Evolutionary conservation across 164 flowering plant genomes (phyloP), one percentile per base, ranked within the genome.

Genomic region (Kalanchoe fedtschenkoi): DNA sequence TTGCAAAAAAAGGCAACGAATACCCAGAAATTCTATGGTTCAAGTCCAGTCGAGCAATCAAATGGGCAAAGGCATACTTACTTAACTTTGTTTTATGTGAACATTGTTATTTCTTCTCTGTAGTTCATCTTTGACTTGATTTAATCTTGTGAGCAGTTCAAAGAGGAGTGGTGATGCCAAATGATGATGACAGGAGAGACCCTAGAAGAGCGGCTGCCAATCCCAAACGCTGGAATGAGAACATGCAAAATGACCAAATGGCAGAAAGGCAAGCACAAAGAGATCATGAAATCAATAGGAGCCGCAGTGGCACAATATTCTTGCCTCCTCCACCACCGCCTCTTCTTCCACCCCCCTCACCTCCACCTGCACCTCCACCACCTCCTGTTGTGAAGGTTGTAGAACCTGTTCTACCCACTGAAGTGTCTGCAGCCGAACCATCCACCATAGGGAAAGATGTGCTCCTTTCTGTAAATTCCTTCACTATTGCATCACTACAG

Each of bases 401-500:
- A 16, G 71, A 70, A 17, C 91, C 88, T 22, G 68, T 68, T 71
- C 37, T 56, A 21, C 65, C 86, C 22, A 38, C 77, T n/a, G 70
- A 70, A 68, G 65, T 51, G 26, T 57, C 71, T 21, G 2, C 68
- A 21, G 62, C 21, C 34, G 72, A 47, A 61, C 68, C 71, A 70
- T 62, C 79, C 9, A 37, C 71, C 29, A 75, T 67, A 70, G 59
- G 60, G 64, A 34, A 43, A 17, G 64, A 64, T 26, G 68, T 41
- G 17, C 59, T 70, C 0, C 68, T 70, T 43, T 77, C 85, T 74
- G 84, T 78, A 21, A 75, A 68, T 66, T 69, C 80, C 60, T 92
- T 80, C 71, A 81, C 86, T 15, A 77, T 89, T 76, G 95, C 96
- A 62, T 77, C 85, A 24, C 96, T 89, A 71, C 98, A 92, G 71